Base-by-base conservation (phyloP, 2,329 filamentous ascomycete species). In the Aspergillus costaricaensis region DNA sequence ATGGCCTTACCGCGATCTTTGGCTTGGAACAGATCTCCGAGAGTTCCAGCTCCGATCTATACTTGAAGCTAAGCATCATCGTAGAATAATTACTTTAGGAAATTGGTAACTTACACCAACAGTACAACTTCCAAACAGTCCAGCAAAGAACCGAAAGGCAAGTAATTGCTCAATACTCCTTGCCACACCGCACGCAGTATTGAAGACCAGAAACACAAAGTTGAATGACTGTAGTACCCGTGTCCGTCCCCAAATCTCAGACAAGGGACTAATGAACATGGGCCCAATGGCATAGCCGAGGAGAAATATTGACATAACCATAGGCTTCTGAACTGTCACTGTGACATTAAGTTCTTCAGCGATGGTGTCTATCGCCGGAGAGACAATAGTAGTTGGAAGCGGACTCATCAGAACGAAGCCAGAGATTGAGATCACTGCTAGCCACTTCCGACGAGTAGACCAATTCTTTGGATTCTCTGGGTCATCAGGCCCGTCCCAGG, bases 361-460 rank as follows among this genome's bases (percentile, higher is more conserved):
- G 47, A 89, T 85, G 2, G 77, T 72, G 8, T 71, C 68, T 25
- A 89, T 67, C 0, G 79, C 82, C 0, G 83, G 83, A 0, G 83
- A 79, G 0, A 84, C 69, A 80, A 89, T 88, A 41, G 84, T 84
- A 2, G 84, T 86, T 1, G 86, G 85, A 21, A 89, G 83, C 0
- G 87, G 86, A 2, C 85, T 85, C 59, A 88, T 83, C 65, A 88
- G 81, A 5, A 85, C 86, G 69, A 87, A 87, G 54, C 79, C 74
- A 0, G 85, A 81, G 36, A 87, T 76, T 57, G 85, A 75, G 36
- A 85, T 75, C 1, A 83, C 82, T 10, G 81, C 81, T 1, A 74
- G 72, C 86, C 86, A 88, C 72, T 87, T 88, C 67, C 78, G 81
- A n/a, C 70, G 72, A 17, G 72, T 73, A 0, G 76, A 63, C 86